phyloP scores from a whole-genome alignment of 2,329 filamentous ascomycete genomes.

The Clarireedia paspali region DNA sequence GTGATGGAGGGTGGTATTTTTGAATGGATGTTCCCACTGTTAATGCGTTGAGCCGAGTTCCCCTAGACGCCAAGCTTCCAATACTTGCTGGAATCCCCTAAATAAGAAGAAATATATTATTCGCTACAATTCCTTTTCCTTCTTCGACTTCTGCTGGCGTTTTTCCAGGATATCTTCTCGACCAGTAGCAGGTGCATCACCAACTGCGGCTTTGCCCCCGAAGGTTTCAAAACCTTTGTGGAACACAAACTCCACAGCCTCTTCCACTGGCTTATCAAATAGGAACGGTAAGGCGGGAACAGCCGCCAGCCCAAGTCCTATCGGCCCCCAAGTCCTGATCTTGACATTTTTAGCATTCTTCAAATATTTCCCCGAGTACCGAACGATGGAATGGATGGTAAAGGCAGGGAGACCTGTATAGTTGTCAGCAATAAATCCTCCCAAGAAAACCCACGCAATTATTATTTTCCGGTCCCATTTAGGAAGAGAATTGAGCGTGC shows the following conservation, averaged over 20 bases:
- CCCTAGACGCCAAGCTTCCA: constrained; percentile 9
- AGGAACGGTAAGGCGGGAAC: constrained; percentile 78
- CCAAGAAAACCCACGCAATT: background rate
- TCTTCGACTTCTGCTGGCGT: constrained; percentile 12
- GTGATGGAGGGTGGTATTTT: constrained; percentile 1
- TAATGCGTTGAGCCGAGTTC: constrained; percentile 3
- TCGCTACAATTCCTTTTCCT: constrained; percentile 18
- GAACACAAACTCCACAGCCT: constrained; percentile 84
- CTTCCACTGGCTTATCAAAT: constrained; percentile 89
- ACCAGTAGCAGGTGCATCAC: constrained; percentile 46
- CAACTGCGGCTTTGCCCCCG: constrained; percentile 54
- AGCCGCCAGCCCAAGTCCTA: constrained; percentile 69
- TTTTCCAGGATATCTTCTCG: constrained; percentile 38
- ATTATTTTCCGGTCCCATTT: background rate
- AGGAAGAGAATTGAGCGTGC: constrained; percentile 56
- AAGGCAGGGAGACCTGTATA: constrained; percentile 17
- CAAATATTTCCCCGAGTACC: constrained; percentile 79
- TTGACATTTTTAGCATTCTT: constrained; percentile 71
- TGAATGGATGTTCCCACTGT: background rate
- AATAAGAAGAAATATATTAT: background rate
- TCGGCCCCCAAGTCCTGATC: constrained; percentile 79
- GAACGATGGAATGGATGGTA: constrained; percentile 59
- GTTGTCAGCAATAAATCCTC: background rate
- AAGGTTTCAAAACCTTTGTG: constrained; percentile 70
- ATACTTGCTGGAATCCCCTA: background rate